Base-by-base conservation (phyloP, 2,329 filamentous ascomycete genomes). In the Bipolaris gigantea region DNA sequence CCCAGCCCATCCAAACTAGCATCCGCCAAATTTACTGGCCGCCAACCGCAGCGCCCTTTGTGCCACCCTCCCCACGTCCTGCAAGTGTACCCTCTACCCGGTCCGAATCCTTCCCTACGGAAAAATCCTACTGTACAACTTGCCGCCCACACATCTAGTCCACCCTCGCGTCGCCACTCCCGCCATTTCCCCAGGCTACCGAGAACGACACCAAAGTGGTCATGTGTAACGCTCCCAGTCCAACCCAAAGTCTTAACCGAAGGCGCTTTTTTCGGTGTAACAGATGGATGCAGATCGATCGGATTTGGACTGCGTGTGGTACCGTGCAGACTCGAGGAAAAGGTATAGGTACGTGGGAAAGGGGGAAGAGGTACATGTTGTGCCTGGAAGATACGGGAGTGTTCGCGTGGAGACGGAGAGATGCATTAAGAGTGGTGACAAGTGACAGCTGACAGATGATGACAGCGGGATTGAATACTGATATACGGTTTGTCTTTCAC, bases 41-140 rank as follows among this genome's bases (percentile, higher is more conserved):
- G 56, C 52, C 41, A 55, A 62, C 70, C 64, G 63, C 64, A 65
- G 62, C 52, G 60, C 50, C 44, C 36, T 39, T 15, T 39, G 48
- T 25, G 21, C 1, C 21, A 6, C n/a, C n/a, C 38, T 16, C 10
- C 3, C 8, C 4, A 39, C 52, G 40, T 27, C 5, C 16, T 43
- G 9, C 6, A 18, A 19, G 8, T 27, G 7, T 43, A 32, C 27
- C 27, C 8, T 32, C 27, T 4, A 18, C 9, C 32, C 40, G 15
- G 55, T 57, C 65, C 59, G 57, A 34, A 57, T 40, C 27, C 59
- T 48, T 48, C n/a, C 2, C 9, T 13, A 23, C 33, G n/a, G 33
- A 10, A 19, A 19, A 10, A 27, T 8, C 15, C 8, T n/a, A 38
- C 1, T 30, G 10, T 43, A 39, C 34, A 32, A 43, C n/a, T 6